phyloP scores from a whole-genome alignment of 129 eudicot genomes.

The Lonicera japonica region DNA sequence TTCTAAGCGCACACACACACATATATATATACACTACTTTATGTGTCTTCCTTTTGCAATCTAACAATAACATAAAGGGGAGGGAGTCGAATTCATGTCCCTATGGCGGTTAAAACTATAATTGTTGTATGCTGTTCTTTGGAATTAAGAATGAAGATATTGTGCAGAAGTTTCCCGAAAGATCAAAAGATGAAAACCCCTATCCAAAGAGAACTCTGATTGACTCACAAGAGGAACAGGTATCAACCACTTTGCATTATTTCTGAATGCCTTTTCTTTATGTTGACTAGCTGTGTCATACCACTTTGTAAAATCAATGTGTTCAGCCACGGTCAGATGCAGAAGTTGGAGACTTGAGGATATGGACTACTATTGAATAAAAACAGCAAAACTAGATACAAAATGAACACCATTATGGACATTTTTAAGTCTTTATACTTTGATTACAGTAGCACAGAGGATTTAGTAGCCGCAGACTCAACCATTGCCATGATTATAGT shows the following conservation, averaged over 20 bases:
- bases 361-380: neutral
- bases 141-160: conserved; percentile 46
- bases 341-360: neutral
- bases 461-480: neutral
- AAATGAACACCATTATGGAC: neutral
- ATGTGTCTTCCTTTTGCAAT: too few species aligned
- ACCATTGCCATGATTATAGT: neutral
- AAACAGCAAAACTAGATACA: too few species aligned
- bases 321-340: neutral
- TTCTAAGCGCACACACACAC: too few species aligned
- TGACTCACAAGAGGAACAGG: conserved; percentile 73
- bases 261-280: neutral
- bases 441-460: neutral
- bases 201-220: conserved; percentile 42
- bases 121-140: too few species aligned
- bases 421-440: neutral
- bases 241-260: conserved; percentile 15
- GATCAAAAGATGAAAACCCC: conserved; percentile 40
- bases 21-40: too few species aligned
- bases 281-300: neutral
- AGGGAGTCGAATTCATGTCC: too few species aligned
- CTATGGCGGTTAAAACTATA: too few species aligned
- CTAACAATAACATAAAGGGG: too few species aligned
- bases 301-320: neutral
- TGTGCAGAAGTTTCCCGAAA: conserved; percentile 41